Percentiles rank a stretch among this genome's conserved stretches.
phyloP scores from a whole-genome alignment of 2,329 filamentous ascomycete species.

The Scedosporium dehoogii region DNA sequence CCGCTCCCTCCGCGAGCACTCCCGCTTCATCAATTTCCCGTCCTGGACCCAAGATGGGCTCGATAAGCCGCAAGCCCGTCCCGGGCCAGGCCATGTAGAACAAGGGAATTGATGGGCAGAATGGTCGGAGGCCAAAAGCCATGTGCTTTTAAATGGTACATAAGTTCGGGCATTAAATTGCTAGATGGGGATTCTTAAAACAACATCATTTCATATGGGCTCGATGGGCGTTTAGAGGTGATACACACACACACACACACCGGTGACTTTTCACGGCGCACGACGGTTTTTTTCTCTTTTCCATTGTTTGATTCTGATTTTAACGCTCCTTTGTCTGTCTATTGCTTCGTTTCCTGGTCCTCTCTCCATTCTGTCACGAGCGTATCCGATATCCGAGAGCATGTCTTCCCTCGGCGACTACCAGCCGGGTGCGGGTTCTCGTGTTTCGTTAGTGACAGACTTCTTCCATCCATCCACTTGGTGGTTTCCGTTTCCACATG shows the following conservation, averaged over 20 bases:
- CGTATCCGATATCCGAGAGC: not conserved
- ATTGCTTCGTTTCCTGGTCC: not conserved
- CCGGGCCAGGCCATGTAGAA: slow-evolving; percentile 41
- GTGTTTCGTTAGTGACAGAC: not conserved
- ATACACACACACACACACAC: slow-evolving; percentile 6
- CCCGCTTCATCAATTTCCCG: slow-evolving; percentile 13
- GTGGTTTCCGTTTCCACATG: not conserved
- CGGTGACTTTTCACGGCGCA: not conserved
- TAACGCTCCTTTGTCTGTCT: not conserved
- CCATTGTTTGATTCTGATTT: not conserved
- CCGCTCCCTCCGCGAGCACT: not conserved
- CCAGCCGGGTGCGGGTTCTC: not conserved
- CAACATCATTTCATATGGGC: slow-evolving; percentile 4
- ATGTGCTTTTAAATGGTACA: not conserved
- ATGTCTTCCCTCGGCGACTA: not conserved
- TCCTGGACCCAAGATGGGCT: slow-evolving; percentile 25
- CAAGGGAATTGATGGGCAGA: not conserved
- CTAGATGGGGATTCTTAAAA: not conserved
- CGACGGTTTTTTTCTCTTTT: not conserved
- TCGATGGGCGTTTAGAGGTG: slow-evolving; percentile 10
- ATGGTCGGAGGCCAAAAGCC: not conserved
- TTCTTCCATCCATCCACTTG: not conserved
- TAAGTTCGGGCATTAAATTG: not conserved
- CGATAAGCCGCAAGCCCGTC: slow-evolving; percentile 45
- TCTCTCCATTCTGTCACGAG: not conserved